Evolutionary conservation across 371 early-diverging fungal genomes (phyloP), one percentile per base, ranked within the genome.

Genomic region (Funneliformis caledonium): DNA sequence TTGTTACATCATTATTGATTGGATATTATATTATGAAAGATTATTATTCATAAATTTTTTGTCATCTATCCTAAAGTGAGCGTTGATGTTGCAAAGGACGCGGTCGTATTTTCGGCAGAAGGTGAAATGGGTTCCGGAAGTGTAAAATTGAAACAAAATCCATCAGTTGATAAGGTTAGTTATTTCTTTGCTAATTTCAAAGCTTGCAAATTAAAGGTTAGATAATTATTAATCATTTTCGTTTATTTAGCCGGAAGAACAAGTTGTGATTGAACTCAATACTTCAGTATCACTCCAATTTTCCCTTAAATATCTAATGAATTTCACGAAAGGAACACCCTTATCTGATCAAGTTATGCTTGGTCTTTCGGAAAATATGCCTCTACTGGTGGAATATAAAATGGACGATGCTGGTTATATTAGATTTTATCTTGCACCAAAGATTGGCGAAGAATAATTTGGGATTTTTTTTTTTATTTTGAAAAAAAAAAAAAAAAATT

Each of bases 261-360:
- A 92, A 9, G 92, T 95, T 42, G 85, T 88, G 19, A 95, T 97
- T 82, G 91, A 94, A 81, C 88, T 98, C 50, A 87, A 90, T 80
- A 89, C 93, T 84, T 91, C 94, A 64, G 97, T 96, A 14, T 86
- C 88, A 47, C 91, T 97, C 81, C 93, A 94, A 76, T 95, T 98
- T 84, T 93, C 98, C 19, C 91, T 97, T 84, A 99, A 98, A 88
- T 98, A 97, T 89, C 89, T 99, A 33, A 88, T 89, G 83, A 94
- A 94, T 90, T 98, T 99, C 82, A 92, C 97, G 77, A 99, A 99
- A 89, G 98, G 99, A 52, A 94, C 97, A 10, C 93, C 98, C 9
- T 90, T 98, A 68, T 88, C 95, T 14, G 82, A 84, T 43, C 88
- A 89, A 72, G 98, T 99, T 80, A 92, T 89, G 68, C 87, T 99